Percentiles rank a stretch among this genome's conserved stretches.
phyloP scores from a whole-genome alignment of 768 basidiomycete species.

The Calocybe cyanea region DNA sequence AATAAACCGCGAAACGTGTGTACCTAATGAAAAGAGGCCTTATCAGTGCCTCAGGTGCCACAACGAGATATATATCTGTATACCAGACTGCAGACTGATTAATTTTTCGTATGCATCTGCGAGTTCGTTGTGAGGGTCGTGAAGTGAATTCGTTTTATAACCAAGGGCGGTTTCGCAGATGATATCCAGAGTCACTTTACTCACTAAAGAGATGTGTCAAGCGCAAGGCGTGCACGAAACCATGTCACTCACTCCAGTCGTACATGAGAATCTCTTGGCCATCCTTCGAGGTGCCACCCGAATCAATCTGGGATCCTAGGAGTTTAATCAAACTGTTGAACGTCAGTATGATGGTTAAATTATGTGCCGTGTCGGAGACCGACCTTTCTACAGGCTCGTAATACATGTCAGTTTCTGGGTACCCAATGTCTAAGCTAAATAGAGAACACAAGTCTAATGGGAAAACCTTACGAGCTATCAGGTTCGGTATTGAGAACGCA shows the following conservation, averaged over 20 bases:
- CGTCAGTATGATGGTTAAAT: too few relatives aligned
- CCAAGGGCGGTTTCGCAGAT: slow-evolving; percentile 50
- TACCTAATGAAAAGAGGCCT: slow-evolving; percentile 10
- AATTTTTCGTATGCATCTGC: slow-evolving; percentile 44
- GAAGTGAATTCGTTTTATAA: slow-evolving; percentile 41
- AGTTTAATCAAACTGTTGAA: slow-evolving; percentile 32
- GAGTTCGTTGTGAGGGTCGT: slow-evolving; percentile 43
- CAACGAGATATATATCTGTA: background rate
- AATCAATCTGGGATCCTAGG: slow-evolving; percentile 27
- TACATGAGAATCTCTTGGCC: slow-evolving; percentile 35
- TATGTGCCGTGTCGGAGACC: slow-evolving; percentile 2
- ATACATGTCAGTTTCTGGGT: slow-evolving; percentile 41
- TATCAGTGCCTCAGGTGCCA: background rate
- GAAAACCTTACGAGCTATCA: slow-evolving; percentile 29
- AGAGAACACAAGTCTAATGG: background rate
- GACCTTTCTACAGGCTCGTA: slow-evolving; percentile 43
- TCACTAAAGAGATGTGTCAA: slow-evolving; percentile 28
- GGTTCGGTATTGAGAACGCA: slow-evolving; percentile 44
- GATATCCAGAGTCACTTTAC: slow-evolving; percentile 50
- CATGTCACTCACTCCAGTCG: slow-evolving; percentile 39
- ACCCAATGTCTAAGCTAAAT: background rate
- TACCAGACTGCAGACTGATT: slow-evolving; percentile 36
- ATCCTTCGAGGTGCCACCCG: slow-evolving; percentile 16
- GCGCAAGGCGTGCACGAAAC: background rate
- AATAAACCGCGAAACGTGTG: slow-evolving; percentile 34